Conservation (phyloP, 2,329 filamentous ascomycete genomes). For the Teratosphaeriaceae sp. region DNA sequence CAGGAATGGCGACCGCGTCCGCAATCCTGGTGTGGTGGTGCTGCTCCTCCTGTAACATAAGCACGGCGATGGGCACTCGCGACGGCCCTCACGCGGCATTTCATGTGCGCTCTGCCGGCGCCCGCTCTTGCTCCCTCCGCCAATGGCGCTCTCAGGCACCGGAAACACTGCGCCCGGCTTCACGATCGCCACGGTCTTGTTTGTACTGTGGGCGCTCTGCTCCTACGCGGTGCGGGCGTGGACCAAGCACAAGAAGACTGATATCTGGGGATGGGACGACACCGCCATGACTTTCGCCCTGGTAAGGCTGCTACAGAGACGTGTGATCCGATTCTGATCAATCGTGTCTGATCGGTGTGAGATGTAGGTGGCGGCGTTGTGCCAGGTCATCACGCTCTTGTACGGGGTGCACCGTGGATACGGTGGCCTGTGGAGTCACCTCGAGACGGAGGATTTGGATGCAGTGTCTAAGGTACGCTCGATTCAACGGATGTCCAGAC, state of each 20-base stretch:
- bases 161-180: background rate
- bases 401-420: background rate
- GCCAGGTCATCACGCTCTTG: background rate
- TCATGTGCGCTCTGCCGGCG: too few relatives aligned
- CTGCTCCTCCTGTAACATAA: too few relatives aligned
- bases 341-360: background rate
- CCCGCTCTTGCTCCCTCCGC: too few relatives aligned
- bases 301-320: background rate
- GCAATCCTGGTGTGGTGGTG: too few relatives aligned
- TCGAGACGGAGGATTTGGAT: background rate
- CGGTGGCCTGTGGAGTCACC: background rate
- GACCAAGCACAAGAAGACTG: background rate
- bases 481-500: background rate
- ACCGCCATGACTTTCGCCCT: background rate
- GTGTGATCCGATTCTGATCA: background rate
- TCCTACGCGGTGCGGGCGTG: background rate
- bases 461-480: background rate
- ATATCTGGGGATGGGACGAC: slow-evolving; percentile 3
- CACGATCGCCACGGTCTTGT: background rate
- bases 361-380: background rate
- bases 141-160: too few relatives aligned
- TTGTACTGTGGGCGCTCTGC: background rate
- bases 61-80: too few relatives aligned
- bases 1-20: too few relatives aligned
- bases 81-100: too few relatives aligned